phyloP scores from a whole-genome alignment of 257 asterid species.

The Eustoma russellianum region DNA sequence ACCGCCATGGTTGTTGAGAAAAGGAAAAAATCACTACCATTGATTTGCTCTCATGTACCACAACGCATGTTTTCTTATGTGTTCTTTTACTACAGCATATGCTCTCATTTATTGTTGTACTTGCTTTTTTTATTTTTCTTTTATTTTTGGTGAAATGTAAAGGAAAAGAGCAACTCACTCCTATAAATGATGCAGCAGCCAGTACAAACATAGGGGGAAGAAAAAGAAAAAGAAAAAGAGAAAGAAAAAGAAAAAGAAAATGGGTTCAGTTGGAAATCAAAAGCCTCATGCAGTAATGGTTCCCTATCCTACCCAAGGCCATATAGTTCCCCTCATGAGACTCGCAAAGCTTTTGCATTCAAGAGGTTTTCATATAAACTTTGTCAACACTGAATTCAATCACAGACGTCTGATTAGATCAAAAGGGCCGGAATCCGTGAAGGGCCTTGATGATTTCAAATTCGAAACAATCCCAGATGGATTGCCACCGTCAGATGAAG shows the following conservation, averaged over 20 bases:
- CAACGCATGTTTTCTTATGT: too few relatives aligned
- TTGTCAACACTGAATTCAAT: conserved; percentile 37
- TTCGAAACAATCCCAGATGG: conserved; percentile 45
- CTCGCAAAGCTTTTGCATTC: conserved; percentile 36
- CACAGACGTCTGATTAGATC: conserved; percentile 36
- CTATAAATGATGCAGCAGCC: too few relatives aligned
- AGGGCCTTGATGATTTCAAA: conserved; percentile 30
- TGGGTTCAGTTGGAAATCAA: conserved; percentile 8
- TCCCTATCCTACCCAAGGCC: conserved; percentile 53
- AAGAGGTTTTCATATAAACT: conserved; percentile 33
- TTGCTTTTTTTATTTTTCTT: too few relatives aligned
- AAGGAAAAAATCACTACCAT: too few relatives aligned
- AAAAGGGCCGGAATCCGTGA: conserved; percentile 30
- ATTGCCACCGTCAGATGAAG: conserved; percentile 27
- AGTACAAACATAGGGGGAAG: too few relatives aligned
- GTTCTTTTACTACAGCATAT: too few relatives aligned
- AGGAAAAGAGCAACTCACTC: too few relatives aligned
- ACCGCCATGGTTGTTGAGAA: too few relatives aligned
- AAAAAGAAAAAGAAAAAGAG: background rate
- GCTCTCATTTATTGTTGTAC: too few relatives aligned
- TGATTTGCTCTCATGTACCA: too few relatives aligned
- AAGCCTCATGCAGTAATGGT: conserved; percentile 37
- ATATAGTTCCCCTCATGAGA: conserved; percentile 36
- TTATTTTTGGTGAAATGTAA: too few relatives aligned
- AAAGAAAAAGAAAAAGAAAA: background rate